A percentile compares a stretch with the other conserved stretches of the same genome.
Evolutionary conservation across 2,329 filamentous ascomycete species (phyloP).

Genomic region (Didymella segeticola): DNA sequence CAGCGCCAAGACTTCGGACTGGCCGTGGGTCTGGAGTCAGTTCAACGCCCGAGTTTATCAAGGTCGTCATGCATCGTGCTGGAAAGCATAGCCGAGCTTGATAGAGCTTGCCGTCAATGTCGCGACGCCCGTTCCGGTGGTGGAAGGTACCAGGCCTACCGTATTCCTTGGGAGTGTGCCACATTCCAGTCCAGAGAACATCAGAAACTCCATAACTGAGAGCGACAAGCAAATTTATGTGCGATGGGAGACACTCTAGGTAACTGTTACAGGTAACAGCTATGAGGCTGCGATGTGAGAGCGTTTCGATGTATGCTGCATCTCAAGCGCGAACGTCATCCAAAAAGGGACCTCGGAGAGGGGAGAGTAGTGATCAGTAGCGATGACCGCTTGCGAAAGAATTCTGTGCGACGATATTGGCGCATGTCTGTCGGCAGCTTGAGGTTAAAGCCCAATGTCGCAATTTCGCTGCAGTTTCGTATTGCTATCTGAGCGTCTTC

Average conservation of each 20-base stretch:
- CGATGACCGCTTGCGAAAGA: too few relatives aligned
- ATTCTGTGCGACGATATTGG: too few relatives aligned
- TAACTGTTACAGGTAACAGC: too few relatives aligned
- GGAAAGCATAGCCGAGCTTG: neutral
- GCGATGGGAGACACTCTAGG: neutral
- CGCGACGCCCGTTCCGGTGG: neutral
- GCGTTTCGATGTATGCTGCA: neutral
- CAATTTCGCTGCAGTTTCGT: too few relatives aligned
- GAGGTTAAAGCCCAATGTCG: too few relatives aligned
- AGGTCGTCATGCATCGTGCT: neutral
- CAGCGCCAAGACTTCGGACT: neutral
- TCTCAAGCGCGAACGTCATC: too few relatives aligned
- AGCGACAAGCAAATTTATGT: neutral
- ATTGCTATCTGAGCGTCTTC: too few relatives aligned
- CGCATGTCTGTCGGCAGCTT: too few relatives aligned
- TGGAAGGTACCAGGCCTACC: neutral
- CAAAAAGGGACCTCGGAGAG: too few relatives aligned
- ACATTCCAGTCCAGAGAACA: neutral
- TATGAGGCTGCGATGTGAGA: neutral
- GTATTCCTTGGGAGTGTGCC: neutral
- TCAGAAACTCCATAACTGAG: too few relatives aligned
- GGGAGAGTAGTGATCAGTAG: too few relatives aligned
- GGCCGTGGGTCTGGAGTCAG: neutral
- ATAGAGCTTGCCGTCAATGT: neutral
- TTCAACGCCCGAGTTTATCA: neutral